Base-by-base conservation (phyloP, 106 monocot species). In the Allium fistulosum region DNA sequence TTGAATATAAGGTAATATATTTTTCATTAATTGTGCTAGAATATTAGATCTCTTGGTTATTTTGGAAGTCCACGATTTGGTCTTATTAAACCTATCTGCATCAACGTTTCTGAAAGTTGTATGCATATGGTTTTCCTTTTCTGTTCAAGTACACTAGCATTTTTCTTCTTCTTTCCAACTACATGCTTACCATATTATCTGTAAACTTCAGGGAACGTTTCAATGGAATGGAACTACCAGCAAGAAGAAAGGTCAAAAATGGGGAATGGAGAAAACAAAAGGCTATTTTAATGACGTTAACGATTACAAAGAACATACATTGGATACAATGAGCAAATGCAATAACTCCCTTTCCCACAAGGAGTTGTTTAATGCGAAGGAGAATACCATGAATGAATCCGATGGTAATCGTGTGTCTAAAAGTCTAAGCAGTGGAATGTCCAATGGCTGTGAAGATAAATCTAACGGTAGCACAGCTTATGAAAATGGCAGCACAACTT, bases 161-260 rank as follows among this genome's bases (percentile, higher is more conserved):
- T 37, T 22, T 37, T 37, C 37, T 37, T 37, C 37, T 37, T 37
- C 37, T 37, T 37, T 37, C 37, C 5, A 37, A 37, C 2, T 37
- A 37, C 37, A 37, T 37, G 5, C 5, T 37, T 37, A 37, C 37
- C 5, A 5, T 37, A 37, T 37, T 1, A 37, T 37, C 37, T 55
- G 53, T 72, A 27, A 62, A 11, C 55, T 69, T 46, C 61, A 93
- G 97, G 77, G 72, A 63, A 76, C 71, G 56, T 46, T 92, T 59
- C 57, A 81, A 59, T 99, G 97, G 97, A 99, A 85, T 77, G 97
- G 97, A 71, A 99, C 79, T 53, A 78, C 74, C 17, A 88, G 69
- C 82, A 92, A 99, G 79, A 90, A 81, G 70, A 87, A 87, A 60
- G 97, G 97, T 26, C 89, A 93, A 62, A 99, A 93, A 62, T 99